Evolutionary conservation across 1,139 yeast species (phyloP).

Genomic region (Wickerhamiella infanticola): DNA sequence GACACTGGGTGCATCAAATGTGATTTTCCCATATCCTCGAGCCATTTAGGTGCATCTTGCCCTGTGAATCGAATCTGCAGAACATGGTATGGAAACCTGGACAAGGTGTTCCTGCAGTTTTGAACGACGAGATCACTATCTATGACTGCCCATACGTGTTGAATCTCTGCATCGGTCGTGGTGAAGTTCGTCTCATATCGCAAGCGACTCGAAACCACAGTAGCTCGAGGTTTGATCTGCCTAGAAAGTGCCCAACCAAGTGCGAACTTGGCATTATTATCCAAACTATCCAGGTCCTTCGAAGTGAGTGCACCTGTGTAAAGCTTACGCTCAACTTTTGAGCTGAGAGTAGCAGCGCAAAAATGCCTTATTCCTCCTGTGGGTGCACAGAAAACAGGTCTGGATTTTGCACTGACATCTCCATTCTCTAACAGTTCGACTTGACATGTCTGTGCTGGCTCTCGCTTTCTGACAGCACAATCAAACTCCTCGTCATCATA

Average conservation of each 20-base stretch:
- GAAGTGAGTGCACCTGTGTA: conserved; percentile 14
- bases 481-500: conserved; percentile 11
- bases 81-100: conserved; percentile 32
- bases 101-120: conserved; percentile 11
- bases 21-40: conserved; percentile 25
- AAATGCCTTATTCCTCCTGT: conserved; percentile 38
- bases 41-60: conserved; percentile 24
- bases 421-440: conserved; percentile 16
- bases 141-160: conserved; percentile 3
- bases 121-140: conserved; percentile 6
- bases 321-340: conserved; percentile 20
- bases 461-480: conserved; percentile 23
- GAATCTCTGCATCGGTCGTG: neutral
- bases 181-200: conserved; percentile 1
- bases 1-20: conserved; percentile 25
- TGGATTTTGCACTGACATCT: conserved; percentile 6
- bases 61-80: conserved; percentile 33
- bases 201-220: conserved; percentile 2
- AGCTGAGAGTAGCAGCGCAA: conserved; percentile 24
- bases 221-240: conserved; percentile 13
- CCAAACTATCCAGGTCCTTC: conserved; percentile 13
- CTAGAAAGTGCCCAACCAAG: conserved; percentile 25
- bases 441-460: conserved; percentile 25
- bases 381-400: conserved; percentile 29
- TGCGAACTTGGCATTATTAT: conserved; percentile 21